phyloP scores from a whole-genome alignment of 768 basidiomycete species.

The Rhizopogon vinicolor region DNA sequence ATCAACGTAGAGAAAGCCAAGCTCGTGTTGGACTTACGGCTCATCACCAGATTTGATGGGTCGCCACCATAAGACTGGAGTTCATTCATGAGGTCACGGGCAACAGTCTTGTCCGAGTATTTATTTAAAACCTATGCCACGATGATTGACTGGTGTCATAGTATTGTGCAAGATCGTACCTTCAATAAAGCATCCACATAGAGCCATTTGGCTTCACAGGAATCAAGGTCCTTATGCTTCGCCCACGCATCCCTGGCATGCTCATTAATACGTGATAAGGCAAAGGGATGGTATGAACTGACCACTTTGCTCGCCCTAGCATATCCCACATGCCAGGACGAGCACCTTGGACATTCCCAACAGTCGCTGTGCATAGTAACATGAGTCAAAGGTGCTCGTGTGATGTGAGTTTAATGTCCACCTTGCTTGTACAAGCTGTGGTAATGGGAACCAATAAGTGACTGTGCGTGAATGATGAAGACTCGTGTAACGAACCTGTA shows the following conservation, averaged over 20 bases:
- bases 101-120: slow-evolving; percentile 80
- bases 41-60: slow-evolving; percentile 57
- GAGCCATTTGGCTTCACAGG: slow-evolving; percentile 78
- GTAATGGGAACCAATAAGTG: slow-evolving; percentile 7
- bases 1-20: not conserved
- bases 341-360: slow-evolving; percentile 76
- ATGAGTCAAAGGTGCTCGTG: slow-evolving; percentile 1
- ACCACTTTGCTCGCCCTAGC: slow-evolving; percentile 94
- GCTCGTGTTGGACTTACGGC: slow-evolving; percentile 42
- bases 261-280: slow-evolving; percentile 17
- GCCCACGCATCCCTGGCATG: slow-evolving; percentile 86
- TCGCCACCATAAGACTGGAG: slow-evolving; percentile 73
- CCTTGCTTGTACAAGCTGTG: slow-evolving; percentile 90
- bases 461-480: not conserved
- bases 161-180: slow-evolving; percentile 33
- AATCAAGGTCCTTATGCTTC: slow-evolving; percentile 80
- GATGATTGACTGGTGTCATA: not conserved
- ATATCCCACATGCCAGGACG: slow-evolving; percentile 89
- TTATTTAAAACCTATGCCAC: slow-evolving; percentile 63
- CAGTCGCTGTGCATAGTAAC: slow-evolving; percentile 58
- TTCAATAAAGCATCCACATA: slow-evolving; percentile 88
- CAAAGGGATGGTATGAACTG: slow-evolving; percentile 11
- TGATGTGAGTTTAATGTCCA: slow-evolving; percentile 22
- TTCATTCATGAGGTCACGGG: slow-evolving; percentile 71
- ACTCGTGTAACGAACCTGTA: slow-evolving; percentile 57